Conservation (phyloP, 371 early-diverging fungal species). For the Dichotomocladium elegans region DNA sequence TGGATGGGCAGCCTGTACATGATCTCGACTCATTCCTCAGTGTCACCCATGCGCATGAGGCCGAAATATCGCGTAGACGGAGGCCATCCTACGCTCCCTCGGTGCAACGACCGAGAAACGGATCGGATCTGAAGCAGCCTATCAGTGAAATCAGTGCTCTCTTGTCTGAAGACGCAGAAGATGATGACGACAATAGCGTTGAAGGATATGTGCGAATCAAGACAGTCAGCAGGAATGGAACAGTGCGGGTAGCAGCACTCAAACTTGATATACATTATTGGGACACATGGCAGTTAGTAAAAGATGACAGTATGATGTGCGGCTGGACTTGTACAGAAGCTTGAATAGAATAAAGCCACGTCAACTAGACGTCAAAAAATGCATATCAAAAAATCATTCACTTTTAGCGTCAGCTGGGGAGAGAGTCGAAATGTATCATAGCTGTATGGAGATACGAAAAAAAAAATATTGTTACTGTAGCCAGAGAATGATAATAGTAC, state of each 20-base stretch:
- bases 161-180: constrained; percentile 14
- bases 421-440: too few species aligned
- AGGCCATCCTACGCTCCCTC: constrained; percentile 31
- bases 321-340: constrained; percentile 54
- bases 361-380: too few species aligned
- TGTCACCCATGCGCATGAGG: constrained; percentile 42
- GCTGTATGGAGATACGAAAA: too few species aligned
- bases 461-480: too few species aligned
- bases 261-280: constrained; percentile 72
- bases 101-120: constrained; percentile 16
- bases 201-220: constrained; percentile 68
- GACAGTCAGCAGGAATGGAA: constrained; percentile 54
- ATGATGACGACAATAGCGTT: constrained; percentile 43
- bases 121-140: constrained; percentile 5
- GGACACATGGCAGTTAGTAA: constrained; percentile 63
- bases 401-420: too few species aligned
- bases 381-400: too few species aligned
- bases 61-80: constrained; percentile 18
- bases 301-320: constrained; percentile 41
- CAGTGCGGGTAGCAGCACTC: constrained; percentile 60
- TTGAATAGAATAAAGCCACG: too few species aligned
- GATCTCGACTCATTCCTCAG: constrained; percentile 49
- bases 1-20: constrained; percentile 44
- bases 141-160: constrained; percentile 12
- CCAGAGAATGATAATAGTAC: too few species aligned